phyloP scores from a whole-genome alignment of 805 yeast genomes.

The Saccharomycopsis schoenii region DNA sequence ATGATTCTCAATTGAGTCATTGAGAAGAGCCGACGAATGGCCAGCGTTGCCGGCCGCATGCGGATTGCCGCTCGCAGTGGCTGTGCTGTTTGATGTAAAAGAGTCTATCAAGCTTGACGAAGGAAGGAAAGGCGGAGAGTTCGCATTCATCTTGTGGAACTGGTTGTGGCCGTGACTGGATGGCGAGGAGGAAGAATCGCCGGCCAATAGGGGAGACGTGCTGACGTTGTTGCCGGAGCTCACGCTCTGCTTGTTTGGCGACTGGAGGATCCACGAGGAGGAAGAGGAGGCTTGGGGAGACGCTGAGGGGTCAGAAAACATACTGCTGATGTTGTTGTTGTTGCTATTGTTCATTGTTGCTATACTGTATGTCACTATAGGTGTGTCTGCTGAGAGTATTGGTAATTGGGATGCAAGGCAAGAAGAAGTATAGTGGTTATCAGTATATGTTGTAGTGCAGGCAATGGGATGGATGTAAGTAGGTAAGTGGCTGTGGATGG shows the following conservation, averaged over 20 bases:
- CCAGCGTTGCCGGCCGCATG: not conserved
- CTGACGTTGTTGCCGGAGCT: not conserved
- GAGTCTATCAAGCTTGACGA: not conserved
- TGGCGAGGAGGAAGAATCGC: not conserved
- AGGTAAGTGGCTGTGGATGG: no score
- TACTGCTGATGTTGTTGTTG: not conserved
- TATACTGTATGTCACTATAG: no score
- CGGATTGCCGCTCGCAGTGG: not conserved
- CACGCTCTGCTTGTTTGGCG: not conserved
- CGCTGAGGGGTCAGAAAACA: not conserved
- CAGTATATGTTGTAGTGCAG: no score
- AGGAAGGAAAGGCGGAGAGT: not conserved
- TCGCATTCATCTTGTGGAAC: not conserved
- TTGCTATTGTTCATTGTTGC: not conserved
- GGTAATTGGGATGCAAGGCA: not conserved
- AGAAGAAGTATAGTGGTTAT: not conserved
- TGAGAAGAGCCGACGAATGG: not conserved
- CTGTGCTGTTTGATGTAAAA: not conserved
- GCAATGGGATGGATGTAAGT: no score
- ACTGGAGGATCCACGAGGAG: not conserved
- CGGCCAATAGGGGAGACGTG: not conserved
- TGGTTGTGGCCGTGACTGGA: not conserved
- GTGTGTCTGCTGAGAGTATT: no score
- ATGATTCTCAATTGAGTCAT: slow-evolving; percentile 1
- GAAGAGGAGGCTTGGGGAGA: not conserved